A percentile compares a stretch with the other conserved stretches of the same genome.
These are phyloP conservation scores for Penicillium janthinellum DNA, from an alignment of 2,329 filamentous ascomycete genomes.

Conservation along the genomic window DNA sequence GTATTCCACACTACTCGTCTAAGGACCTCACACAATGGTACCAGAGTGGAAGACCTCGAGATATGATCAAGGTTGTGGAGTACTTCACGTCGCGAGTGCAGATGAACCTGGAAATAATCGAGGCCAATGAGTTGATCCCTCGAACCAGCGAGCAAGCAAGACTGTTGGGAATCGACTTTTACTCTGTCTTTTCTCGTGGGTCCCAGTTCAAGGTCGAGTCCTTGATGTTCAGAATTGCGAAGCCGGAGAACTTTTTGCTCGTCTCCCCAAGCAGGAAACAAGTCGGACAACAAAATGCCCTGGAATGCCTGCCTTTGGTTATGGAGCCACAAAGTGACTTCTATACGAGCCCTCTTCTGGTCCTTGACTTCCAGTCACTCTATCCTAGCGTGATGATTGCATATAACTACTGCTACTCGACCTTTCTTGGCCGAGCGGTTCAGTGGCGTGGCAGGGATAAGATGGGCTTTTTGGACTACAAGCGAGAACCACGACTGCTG, in stretches of 20 bases:
- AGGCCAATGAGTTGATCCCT: constrained; percentile 83
- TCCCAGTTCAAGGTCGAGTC: constrained; percentile 99
- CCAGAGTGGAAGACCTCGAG: constrained; percentile 64
- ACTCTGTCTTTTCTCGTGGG: constrained; percentile 89
- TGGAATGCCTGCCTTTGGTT: constrained; percentile 91
- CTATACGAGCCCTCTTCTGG: constrained; percentile 84
- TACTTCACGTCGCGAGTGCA: constrained; percentile 77
- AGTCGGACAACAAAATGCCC: constrained; percentile 88
- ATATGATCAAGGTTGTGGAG: constrained; percentile 72
- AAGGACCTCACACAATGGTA: constrained; percentile 82
- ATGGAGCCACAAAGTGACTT: constrained; percentile 98
- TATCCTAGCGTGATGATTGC: constrained; percentile 99
- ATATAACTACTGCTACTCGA: constrained; percentile 99
- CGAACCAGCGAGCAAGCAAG: constrained; percentile 93
- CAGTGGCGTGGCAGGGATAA: constrained; percentile 91
- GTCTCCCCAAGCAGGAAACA: constrained; percentile 89
- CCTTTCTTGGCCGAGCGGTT: constrained; percentile 82
- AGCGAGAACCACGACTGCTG: constrained; percentile 72
- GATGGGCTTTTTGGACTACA: constrained; percentile 90
- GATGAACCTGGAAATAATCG: constrained; percentile 86
- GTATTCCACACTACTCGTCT: constrained; percentile 86
- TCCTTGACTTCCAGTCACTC: constrained; percentile 92
- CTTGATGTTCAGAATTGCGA: constrained; percentile 97
- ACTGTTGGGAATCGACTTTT: constrained; percentile 92
- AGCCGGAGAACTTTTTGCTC: constrained; percentile 90